Conservation (phyloP, 2,329 filamentous ascomycete species). For the Cordyceps tenuipes region DNA sequence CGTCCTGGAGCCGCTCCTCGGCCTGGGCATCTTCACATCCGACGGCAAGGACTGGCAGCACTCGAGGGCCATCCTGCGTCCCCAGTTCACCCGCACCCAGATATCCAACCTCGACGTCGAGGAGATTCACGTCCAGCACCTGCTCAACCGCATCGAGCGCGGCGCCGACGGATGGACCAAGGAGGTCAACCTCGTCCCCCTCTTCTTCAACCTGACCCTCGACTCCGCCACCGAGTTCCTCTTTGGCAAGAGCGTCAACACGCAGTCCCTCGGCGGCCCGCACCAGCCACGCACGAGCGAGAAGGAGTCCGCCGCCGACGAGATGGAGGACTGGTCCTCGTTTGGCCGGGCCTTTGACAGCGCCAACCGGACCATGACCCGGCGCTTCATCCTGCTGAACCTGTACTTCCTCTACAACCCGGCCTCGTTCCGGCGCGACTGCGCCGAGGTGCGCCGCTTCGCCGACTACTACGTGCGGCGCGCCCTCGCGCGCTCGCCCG, state of each 20-base stretch:
- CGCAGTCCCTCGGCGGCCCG: conserved; percentile 21
- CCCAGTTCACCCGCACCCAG: conserved; percentile 19
- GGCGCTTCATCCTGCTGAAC: neutral
- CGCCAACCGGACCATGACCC: neutral
- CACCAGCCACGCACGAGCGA: neutral
- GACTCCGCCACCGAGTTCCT: conserved; percentile 44
- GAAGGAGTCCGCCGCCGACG: neutral
- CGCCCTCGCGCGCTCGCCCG: neutral
- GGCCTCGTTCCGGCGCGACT: neutral
- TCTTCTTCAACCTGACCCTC: conserved; percentile 38
- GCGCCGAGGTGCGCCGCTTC: neutral
- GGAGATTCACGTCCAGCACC: conserved; percentile 17
- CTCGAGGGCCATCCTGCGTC: conserved; percentile 25
- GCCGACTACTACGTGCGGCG: conserved; percentile 9
- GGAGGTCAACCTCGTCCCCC: conserved; percentile 31
- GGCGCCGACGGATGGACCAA: neutral
- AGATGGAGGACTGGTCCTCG: conserved; percentile 1
- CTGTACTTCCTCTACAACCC: conserved; percentile 2
- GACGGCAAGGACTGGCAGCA: conserved; percentile 19
- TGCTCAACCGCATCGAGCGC: neutral
- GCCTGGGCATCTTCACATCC: conserved; percentile 13
- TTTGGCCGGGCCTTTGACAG: conserved; percentile 2
- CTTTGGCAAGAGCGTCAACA: conserved; percentile 44
- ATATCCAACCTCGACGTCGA: conserved; percentile 16
- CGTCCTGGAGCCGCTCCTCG: conserved; percentile 11